These are phyloP conservation scores for Fusarium lyarnte DNA, from an alignment of 2,329 filamentous ascomycete species.

Conservation along the genomic window DNA sequence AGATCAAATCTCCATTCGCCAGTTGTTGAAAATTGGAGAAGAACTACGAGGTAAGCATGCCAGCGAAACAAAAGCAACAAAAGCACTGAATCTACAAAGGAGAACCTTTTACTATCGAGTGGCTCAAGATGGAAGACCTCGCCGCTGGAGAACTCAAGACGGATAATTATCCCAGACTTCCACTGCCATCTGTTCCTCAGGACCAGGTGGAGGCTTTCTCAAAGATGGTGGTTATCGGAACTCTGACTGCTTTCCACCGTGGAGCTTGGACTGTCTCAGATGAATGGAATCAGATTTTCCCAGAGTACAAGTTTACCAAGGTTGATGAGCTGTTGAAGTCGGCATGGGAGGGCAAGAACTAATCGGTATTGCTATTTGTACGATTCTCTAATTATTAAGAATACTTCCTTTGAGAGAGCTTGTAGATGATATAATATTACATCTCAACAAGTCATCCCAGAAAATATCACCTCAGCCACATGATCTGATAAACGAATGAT, in stretches of 20 bases:
- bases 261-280: not conserved
- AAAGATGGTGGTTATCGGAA: not conserved
- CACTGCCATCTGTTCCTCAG: not conserved
- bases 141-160: not conserved
- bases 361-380: not conserved
- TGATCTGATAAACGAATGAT: not conserved
- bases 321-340: not conserved
- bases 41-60: not conserved
- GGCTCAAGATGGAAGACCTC: conserved; percentile 3
- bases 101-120: not conserved
- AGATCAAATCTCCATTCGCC: not conserved
- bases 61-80: rapidly evolving
- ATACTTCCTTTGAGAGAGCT: no score
- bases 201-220: conserved; percentile 8
- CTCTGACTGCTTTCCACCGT: not conserved
- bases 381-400: no score
- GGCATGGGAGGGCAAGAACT: rapidly evolving
- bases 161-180: not conserved
- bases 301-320: not conserved
- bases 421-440: not conserved
- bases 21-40: not conserved
- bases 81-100: not conserved
- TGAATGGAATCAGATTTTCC: not conserved
- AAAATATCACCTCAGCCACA: not conserved
- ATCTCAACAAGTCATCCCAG: rapidly evolving